phyloP scores from a whole-genome alignment of 805 yeast genomes.

The Yarrowia deformans region DNA sequence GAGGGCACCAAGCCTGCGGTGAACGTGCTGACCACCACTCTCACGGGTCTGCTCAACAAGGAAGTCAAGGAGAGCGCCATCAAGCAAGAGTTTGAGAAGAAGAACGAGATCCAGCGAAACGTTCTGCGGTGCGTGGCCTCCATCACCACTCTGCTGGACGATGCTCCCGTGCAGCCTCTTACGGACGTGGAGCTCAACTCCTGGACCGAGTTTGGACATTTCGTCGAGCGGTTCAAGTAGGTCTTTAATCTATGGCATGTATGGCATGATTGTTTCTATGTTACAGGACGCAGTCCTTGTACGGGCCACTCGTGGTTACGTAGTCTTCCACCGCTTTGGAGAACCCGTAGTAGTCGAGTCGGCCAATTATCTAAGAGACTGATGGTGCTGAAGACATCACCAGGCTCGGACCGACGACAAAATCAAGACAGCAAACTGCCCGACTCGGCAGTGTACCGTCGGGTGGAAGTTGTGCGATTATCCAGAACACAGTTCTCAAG shows the following conservation, averaged over 20 bases:
- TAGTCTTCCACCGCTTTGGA: too few species aligned
- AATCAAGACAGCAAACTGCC: too few species aligned
- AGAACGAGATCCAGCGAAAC: constrained; percentile 53
- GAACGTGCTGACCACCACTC: constrained; percentile 5
- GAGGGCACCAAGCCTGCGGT: constrained; percentile 22
- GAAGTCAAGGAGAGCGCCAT: constrained; percentile 64
- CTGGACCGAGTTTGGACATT: constrained; percentile 21
- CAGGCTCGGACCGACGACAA: too few species aligned
- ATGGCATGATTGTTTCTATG: too few species aligned
- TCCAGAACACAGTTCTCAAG: too few species aligned
- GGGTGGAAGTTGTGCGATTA: too few species aligned
- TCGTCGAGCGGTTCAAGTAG: constrained; percentile 24
- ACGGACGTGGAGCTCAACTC: constrained; percentile 34
- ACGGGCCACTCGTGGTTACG: too few species aligned
- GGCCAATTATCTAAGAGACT: too few species aligned
- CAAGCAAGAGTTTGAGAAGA: constrained; percentile 70
- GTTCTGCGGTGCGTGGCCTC: constrained; percentile 2
- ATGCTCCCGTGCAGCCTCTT: constrained; percentile 5
- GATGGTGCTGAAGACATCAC: too few species aligned
- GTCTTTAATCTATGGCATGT: not conserved
- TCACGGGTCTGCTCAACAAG: constrained; percentile 23
- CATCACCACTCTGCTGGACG: constrained; percentile 4
- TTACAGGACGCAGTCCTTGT: too few species aligned
- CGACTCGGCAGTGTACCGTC: too few species aligned
- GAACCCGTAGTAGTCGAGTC: too few species aligned